Base-by-base conservation (phyloP, 805 yeast species). In the Alloascoidea hylecoeti region DNA sequence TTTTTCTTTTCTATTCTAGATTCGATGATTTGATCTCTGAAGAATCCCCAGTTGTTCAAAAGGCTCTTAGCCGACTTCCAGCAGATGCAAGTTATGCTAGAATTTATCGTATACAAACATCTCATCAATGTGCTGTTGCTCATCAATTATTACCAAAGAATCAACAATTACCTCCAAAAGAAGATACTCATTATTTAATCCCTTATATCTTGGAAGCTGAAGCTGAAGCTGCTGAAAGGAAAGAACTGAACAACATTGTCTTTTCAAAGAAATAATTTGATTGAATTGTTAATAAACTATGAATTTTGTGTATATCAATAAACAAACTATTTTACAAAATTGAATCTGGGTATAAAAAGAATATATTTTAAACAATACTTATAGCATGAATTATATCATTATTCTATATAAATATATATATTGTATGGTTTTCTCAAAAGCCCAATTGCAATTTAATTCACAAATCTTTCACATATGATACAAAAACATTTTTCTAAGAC, bases 201-300 rank as follows among this genome's bases (percentile, higher is more conserved):
- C 96, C 96, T 49, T 82, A 81, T 67, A 66, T 92, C 44, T 72
- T 88, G 55, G 96, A 92, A 69, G 94, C 89, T 44, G 97, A 92
- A 68, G 84, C 83, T 51, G 96, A 84, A 62, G 79, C 77, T 37
- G 68, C 71, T 46, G 98, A 92, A 70, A 85, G 79, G 65, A 77
- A 70, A 44, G 92, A 79, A 55, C 75, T 92, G 55, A 95, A 92
- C 70, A 80, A 83, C 70, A 68, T 84, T 49, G 64, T 51, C 40
- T 62, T 66, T 41, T n/a, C n/a, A n/a, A n/a, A n/a, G n/a, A n/a
- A n/a, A n/a, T n/a, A 6, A 32, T n/a, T n/a, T n/a, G n/a, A n/a
- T n/a, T n/a, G n/a, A n/a, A n/a, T n/a, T n/a, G n/a, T n/a, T n/a
- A n/a, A n/a, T n/a, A n/a, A n/a, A n/a, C n/a, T n/a, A n/a, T n/a